A percentile compares a stretch with the other conserved stretches of the same genome.
Conservation (phyloP, 73 alveolate species). For the Effrenium voratum region DNA sequence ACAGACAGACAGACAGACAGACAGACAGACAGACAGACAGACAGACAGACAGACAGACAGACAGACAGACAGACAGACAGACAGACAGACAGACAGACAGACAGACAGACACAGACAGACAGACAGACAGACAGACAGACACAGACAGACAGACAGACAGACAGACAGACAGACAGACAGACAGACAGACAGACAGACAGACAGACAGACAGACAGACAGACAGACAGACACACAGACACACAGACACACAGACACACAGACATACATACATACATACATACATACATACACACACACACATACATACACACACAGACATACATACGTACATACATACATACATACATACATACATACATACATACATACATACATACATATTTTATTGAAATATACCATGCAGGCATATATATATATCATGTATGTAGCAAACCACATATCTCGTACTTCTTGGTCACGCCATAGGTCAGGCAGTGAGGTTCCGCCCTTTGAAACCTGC, state of each 20-base stretch:
- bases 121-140: constrained; percentile 9
- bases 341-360: not conserved
- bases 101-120: constrained; percentile 4
- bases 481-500: not conserved
- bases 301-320: not conserved
- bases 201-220: not conserved
- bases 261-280: not conserved
- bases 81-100: no score
- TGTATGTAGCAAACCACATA: not conserved
- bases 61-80: no score
- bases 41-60: not conserved
- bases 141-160: not conserved
- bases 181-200: not conserved
- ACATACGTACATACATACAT: not conserved
- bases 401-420: not conserved
- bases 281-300: not conserved
- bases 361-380: not conserved
- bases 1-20: not conserved
- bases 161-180: constrained; percentile 35
- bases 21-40: not conserved
- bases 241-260: not conserved
- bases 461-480: not conserved
- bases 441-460: not conserved
- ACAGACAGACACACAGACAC: not conserved
- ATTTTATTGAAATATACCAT: no score